Base-by-base conservation (phyloP, 1,139 yeast species). In the Kluyveromyces sp. region DNA sequence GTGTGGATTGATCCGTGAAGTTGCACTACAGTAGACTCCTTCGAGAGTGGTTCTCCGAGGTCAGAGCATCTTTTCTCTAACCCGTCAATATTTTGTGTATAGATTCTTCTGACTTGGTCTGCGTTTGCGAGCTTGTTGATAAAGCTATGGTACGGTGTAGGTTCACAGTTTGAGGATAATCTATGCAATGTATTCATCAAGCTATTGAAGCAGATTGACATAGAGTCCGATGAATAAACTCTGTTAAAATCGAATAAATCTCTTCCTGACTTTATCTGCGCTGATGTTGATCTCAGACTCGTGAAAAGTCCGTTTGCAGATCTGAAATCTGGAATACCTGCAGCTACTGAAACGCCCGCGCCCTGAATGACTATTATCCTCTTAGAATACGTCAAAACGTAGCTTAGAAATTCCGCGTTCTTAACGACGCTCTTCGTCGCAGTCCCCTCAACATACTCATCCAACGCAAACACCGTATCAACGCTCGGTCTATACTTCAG, bases 291-390 rank as follows among this genome's bases (percentile, higher is more conserved):
- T 51, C 78, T 77, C 39, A 83, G 74, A 43, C 80, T 71, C 49
- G 80, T 77, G 61, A 86, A 86, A 36, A 86, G 67, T 2, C 95
- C 95, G 51, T 80, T 77, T 12, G 81, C 70, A 0, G 95, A 84
- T 49, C 96, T 68, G 59, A 87, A 87, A 60, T 87, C 96, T 2
- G 95, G 95, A 35, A 87, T 86, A 2, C 96, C 96, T 0, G 94
- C 87, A 36, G 84, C 84, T 46, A 89, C 92, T 22, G 95, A 84
- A 28, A 85, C 78, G 3, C 96, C 96, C 9, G 96, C 96, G 3
- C 96, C 96, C 0, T 92, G 78, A 30, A 87, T 71, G 30, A 78
- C 71, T 1, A 82, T 70, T 66, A 67, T 72, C 43, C 63, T 64
- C 43, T 63, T 66, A n/a, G 74, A 64, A 53, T 79, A 70, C 51